phyloP scores from a whole-genome alignment of 2,329 filamentous ascomycete genomes.

The Scolecobasidium constrictum region DNA sequence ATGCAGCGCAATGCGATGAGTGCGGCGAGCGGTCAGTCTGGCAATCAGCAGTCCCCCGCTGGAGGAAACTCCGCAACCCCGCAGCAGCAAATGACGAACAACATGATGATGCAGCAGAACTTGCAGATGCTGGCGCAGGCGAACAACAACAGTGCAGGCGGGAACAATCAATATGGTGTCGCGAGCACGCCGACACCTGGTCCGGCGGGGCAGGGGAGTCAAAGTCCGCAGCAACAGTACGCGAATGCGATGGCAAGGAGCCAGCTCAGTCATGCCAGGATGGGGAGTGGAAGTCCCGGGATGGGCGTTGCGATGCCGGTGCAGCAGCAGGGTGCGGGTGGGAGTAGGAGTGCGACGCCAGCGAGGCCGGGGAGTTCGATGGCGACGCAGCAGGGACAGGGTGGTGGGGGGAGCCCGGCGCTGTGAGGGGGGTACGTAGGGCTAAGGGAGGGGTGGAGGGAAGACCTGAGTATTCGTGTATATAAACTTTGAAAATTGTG shows the following conservation, averaged over 20 bases:
- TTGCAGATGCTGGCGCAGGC: background rate
- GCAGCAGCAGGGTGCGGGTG: too few species aligned
- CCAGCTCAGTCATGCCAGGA: constrained; percentile 8
- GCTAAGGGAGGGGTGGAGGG: too few species aligned
- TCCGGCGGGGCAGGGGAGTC: background rate
- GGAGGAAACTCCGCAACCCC: background rate
- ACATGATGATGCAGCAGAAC: background rate
- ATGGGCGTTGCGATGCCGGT: constrained; percentile 4
- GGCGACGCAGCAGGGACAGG: constrained; percentile 1
- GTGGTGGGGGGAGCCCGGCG: too few species aligned
- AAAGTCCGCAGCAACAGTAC: background rate
- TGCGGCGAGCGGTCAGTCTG: constrained; percentile 16
- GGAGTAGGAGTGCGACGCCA: constrained; percentile 11
- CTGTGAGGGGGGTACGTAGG: too few species aligned
- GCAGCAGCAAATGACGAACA: constrained; percentile 5
- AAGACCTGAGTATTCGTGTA: too few species aligned
- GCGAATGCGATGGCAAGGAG: background rate
- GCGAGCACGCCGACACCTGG: background rate
- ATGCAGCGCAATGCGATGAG: constrained; percentile 26
- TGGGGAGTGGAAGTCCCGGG: constrained; percentile 9
- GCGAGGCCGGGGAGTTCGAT: constrained; percentile 2
- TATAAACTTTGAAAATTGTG: too few species aligned
- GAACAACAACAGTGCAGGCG: background rate
- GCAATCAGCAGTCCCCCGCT: constrained; percentile 19
- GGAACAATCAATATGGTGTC: background rate